phyloP scores from a whole-genome alignment of 768 basidiomycete species.

The Boletus vermiculosoides region DNA sequence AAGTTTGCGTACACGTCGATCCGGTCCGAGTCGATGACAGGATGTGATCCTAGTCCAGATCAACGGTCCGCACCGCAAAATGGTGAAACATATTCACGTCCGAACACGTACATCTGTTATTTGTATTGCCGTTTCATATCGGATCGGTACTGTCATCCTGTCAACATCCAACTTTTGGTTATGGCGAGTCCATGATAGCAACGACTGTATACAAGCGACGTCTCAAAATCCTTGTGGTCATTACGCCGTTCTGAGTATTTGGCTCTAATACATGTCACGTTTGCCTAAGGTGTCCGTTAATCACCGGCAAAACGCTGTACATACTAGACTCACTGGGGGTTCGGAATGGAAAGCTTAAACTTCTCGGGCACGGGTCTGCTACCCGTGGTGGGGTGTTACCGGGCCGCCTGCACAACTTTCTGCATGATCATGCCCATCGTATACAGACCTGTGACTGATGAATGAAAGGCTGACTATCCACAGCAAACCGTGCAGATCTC shows the following conservation, averaged over 20 bases:
- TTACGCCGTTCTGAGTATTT: background rate
- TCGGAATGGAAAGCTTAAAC: background rate
- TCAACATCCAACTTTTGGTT: too few relatives aligned
- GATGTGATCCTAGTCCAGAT: background rate
- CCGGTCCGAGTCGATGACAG: background rate
- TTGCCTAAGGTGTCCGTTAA: background rate
- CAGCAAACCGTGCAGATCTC: background rate
- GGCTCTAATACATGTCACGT: background rate
- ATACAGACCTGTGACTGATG: background rate
- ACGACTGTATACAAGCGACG: background rate
- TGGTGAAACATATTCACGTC: background rate
- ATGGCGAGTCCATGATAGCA: background rate
- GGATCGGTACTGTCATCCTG: too few relatives aligned
- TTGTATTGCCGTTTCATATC: background rate
- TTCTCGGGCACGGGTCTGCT: background rate
- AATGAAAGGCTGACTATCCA: background rate
- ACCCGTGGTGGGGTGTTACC: background rate
- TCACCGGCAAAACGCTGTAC: too few relatives aligned
- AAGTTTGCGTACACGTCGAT: background rate
- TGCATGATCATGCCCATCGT: too few relatives aligned
- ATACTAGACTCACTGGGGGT: background rate
- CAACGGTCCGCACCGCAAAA: background rate
- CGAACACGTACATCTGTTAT: background rate
- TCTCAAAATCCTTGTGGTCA: background rate
- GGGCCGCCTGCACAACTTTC: background rate